A percentile compares a stretch with the other conserved stretches of the same genome.
These are phyloP conservation scores for Microbotryum saponariae DNA, from an alignment of 1,284 basidiomycete species.

Conservation along the genomic window DNA sequence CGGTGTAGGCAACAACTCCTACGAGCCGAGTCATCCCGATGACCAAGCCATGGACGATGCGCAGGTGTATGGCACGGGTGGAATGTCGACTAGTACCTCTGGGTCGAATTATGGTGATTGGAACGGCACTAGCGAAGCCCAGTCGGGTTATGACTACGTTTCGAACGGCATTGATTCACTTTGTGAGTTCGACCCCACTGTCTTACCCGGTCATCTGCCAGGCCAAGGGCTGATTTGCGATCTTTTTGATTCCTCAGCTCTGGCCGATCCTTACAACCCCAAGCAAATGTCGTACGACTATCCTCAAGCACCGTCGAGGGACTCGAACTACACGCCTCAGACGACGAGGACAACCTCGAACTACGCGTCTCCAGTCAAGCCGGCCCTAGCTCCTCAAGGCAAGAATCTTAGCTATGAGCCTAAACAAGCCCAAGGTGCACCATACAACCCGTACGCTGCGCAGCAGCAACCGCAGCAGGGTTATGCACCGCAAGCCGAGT, in stretches of 20 bases:
- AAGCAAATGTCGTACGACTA: slow-evolving; percentile 2
- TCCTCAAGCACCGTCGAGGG: slow-evolving; percentile 1
- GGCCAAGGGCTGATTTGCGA: too few species aligned
- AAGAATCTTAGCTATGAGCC: too few species aligned
- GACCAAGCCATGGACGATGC: slow-evolving; percentile 13
- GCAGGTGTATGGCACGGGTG: slow-evolving; percentile 7
- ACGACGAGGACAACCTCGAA: not conserved
- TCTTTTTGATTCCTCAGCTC: too few species aligned
- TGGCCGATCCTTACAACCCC: too few species aligned
- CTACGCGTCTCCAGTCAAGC: too few species aligned
- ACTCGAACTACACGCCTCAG: slow-evolving; percentile 4
- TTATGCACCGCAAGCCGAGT: slow-evolving; percentile 22
- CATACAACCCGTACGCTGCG: slow-evolving; percentile 26
- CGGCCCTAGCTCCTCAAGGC: too few species aligned
- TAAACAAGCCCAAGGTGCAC: not conserved
- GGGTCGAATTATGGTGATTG: slow-evolving; percentile 28
- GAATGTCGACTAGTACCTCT: slow-evolving; percentile 18
- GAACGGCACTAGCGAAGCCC: slow-evolving; percentile 22
- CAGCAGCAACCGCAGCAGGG: slow-evolving; percentile 5
- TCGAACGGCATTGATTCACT: too few species aligned
- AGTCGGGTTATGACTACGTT: slow-evolving; percentile 28
- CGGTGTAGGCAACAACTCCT: slow-evolving; percentile 1
- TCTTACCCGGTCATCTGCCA: too few species aligned
- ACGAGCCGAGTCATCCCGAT: slow-evolving; percentile 13
- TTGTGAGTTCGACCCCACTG: too few species aligned